Evolutionary conservation across 768 basidiomycete species (phyloP), one percentile per base, ranked within the genome.

Genomic region (Glaciozyma martinii): DNA sequence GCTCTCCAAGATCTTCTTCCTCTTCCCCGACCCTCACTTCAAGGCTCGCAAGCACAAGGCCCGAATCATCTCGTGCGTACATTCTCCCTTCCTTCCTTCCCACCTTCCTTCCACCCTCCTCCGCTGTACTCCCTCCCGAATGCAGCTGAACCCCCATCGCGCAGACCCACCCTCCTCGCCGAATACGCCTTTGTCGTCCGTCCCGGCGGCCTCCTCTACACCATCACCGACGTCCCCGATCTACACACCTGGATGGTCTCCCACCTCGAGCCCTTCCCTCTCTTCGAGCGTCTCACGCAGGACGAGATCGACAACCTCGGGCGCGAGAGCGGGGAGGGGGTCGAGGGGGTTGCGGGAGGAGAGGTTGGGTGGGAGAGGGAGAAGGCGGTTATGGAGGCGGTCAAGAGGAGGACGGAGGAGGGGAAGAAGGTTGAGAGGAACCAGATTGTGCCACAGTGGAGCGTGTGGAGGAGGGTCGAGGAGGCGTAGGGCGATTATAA

Each of bases 21-120:
- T 98, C 64, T 99, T 98, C 78, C 95, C 95, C 49, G 95, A 99
- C 77, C 95, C 95, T 0, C 95, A 98, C 76, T 99, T 99, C 83
- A 98, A 99, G 77, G 82, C 84, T 13, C 86, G 93, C 72, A 99
- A 99, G 77, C 94, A 98, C 81, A 99, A 99, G 79, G 94, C 94
- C 3, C 86, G 95, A 74, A 98, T 98, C 75, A 93, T 98, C 75
- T 95, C 93, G 59, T 78, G 58, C 61, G 79, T 74, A 19, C 37
- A 25, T 32, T 15, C 32, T 13, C 43, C 57, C 3, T 25, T 66
- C 59, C 49, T 56, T 23, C 55, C 62, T 5, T 52, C 3, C 27
- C 23, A n/a, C 12, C 33, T 53, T 49, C 21, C 44, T 60, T 27
- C 16, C 32, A 10, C 21, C 44, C 40, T 15, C 32, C 19, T 44